Evolutionary conservation across 1,139 yeast genomes (phyloP).

Genomic region (Diutina ranongensis): DNA sequence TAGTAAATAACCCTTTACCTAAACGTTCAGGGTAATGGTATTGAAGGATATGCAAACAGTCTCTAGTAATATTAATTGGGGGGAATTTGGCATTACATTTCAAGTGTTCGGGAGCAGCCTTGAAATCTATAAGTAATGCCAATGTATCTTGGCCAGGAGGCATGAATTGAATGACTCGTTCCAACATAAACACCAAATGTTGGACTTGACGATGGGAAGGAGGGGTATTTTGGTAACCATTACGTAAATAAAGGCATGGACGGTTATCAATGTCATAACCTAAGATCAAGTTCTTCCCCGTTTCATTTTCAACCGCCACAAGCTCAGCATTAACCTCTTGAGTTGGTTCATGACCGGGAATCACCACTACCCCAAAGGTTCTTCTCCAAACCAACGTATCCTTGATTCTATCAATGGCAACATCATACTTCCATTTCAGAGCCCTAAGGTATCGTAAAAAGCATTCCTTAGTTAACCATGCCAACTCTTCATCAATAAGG

Average conservation of each 20-base stretch:
- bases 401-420: slow-evolving; percentile 30
- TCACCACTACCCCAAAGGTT: slow-evolving; percentile 25
- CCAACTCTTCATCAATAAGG: slow-evolving; percentile 18
- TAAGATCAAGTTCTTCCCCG: slow-evolving; percentile 81
- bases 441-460: slow-evolving; percentile 36
- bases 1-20: slow-evolving; percentile 35
- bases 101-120: slow-evolving; percentile 14
- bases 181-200: slow-evolving; percentile 84
- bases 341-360: slow-evolving; percentile 18
- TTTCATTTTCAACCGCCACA: slow-evolving; percentile 46
- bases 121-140: slow-evolving; percentile 83
- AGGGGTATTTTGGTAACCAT: slow-evolving; percentile 89
- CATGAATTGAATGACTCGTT: slow-evolving; percentile 84
- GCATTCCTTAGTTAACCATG: slow-evolving; percentile 39
- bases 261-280: slow-evolving; percentile 85
- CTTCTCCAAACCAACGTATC: slow-evolving; percentile 38
- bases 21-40: slow-evolving; percentile 27
- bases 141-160: slow-evolving; percentile 92
- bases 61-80: slow-evolving; percentile 13
- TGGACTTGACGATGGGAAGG: slow-evolving; percentile 82
- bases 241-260: slow-evolving; percentile 81
- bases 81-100: slow-evolving; percentile 4
- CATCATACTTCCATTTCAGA: slow-evolving; percentile 31
- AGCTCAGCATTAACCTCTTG: slow-evolving; percentile 20
- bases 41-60: slow-evolving; percentile 12